Evolutionary conservation across 352 stramenopile species (phyloP).

Genomic region (Thraustochytrium striatum): DNA sequence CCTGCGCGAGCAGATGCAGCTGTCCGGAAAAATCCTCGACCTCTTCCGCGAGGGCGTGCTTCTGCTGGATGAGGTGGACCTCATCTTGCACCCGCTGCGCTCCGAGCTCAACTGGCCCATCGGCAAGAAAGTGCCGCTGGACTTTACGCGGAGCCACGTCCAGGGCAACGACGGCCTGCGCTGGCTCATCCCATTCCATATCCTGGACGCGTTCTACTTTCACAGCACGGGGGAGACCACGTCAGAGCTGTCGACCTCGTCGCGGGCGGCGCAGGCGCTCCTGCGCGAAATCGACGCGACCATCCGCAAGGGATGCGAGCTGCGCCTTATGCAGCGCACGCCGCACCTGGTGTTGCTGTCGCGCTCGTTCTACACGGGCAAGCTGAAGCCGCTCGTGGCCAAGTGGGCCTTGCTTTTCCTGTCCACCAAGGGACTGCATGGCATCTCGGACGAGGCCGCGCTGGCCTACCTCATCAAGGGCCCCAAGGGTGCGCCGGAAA

Average conservation of each 20-base stretch:
- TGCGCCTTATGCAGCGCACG: constrained; percentile 72
- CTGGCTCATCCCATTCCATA: constrained; percentile 78
- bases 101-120: constrained; percentile 87
- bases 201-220: constrained; percentile 73
- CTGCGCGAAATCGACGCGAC: constrained; percentile 61
- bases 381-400: constrained; percentile 71
- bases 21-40: constrained; percentile 63
- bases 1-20: constrained; percentile 66
- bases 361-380: constrained; percentile 72
- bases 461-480: constrained; percentile 24
- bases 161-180: constrained; percentile 57
- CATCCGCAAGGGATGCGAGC: constrained; percentile 67
- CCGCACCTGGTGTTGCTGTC: constrained; percentile 82
- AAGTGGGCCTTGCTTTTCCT: constrained; percentile 73
- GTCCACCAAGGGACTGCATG: neutral
- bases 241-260: neutral
- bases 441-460: constrained; percentile 39
- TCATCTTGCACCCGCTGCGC: constrained; percentile 78
- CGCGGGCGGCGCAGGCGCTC: constrained; percentile 53
- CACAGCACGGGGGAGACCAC: neutral
- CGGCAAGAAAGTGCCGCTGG: constrained; percentile 81
- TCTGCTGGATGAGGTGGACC: constrained; percentile 86
- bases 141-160: constrained; percentile 54
- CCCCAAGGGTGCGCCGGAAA: constrained; percentile 19
- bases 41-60: constrained; percentile 64